Base-by-base conservation (phyloP, 345 rosid species). In the Iberis pinnata region DNA sequence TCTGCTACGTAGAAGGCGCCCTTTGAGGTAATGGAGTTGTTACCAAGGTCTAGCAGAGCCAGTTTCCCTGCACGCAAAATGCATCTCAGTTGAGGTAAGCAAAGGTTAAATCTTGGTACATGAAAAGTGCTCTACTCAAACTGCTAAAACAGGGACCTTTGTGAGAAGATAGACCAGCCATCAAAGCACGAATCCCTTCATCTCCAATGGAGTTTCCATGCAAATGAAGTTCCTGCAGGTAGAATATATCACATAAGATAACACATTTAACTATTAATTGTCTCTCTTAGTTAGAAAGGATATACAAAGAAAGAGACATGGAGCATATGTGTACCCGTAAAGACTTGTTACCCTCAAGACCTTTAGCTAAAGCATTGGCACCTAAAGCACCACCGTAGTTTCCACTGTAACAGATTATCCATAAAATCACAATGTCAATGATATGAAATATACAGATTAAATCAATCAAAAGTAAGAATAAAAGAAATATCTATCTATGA, bases 341-440 rank as follows among this genome's bases (percentile, higher is more conserved):
- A 12, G 95, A 75, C 72, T 84, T 84, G 82, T 90, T 84, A 64
- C 81, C 82, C 78, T 82, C 89, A 37, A 90, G 77, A 41, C 96
- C 98, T 79, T 87, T 90, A 39, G 92, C 77, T 72, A 90, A 79
- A 63, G 95, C 89, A 75, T 90, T 87, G 58, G 90, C 95, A 68
- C 96, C 98, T 68, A 90, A 62, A 49, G 98, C 80, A 60, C 98
- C 98, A 53, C 96, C 96, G 53, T 90, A 90, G 65, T 90, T 90
- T 74, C 95, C 93, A 74, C 98, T 90, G 64, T 33, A 60, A 65
- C 45, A 70, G 53, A 44, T 70, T 56, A 36, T 43, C 26, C 53
- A 52, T 37, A 20, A 29, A 18, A 24, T 24, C 40, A 39, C 36
- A 7, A 60, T 45, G 61, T 47, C 61, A 56, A 42, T 32, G 41